Percentiles rank a stretch among this genome's conserved stretches.
phyloP scores from a whole-genome alignment of 176 grass and related monocot genomes.

The Aegilops tauschii region DNA sequence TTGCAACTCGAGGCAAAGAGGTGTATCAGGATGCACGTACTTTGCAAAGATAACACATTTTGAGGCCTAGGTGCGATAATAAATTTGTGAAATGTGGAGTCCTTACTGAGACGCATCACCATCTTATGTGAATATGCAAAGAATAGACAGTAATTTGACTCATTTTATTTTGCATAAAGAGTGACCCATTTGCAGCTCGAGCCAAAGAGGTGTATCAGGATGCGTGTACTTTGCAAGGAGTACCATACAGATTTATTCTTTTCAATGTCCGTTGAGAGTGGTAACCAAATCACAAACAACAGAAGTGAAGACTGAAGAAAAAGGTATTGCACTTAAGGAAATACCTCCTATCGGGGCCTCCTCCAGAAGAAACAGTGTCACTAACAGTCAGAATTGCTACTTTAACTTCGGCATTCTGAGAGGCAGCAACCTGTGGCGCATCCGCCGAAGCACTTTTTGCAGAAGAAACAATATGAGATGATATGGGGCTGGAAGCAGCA shows the following conservation, averaged over 20 bases:
- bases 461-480: constrained; percentile 24
- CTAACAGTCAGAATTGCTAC: constrained; percentile 94
- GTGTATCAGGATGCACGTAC: constrained; percentile 84
- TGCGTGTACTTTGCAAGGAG: constrained; percentile 38
- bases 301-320: background rate
- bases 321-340: background rate
- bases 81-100: no score
- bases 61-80: no score
- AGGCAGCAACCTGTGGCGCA: constrained; percentile 12
- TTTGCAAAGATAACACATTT: background rate
- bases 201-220: constrained; percentile 85
- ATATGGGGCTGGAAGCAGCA: background rate
- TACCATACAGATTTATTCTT: background rate
- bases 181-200: constrained; percentile 65
- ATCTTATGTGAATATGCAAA: no score
- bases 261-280: background rate
- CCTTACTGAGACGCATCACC: no score
- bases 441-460: constrained; percentile 15
- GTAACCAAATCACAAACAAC: background rate
- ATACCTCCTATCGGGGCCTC: constrained; percentile 92
- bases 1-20: constrained; percentile 53
- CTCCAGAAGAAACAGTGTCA: constrained; percentile 87
- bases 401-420: constrained; percentile 51
- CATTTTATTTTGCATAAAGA: constrained; percentile 52
- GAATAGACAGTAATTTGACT: no score